phyloP scores from a whole-genome alignment of 1,284 basidiomycete genomes.

The Cutaneotrichosporon sp. region DNA sequence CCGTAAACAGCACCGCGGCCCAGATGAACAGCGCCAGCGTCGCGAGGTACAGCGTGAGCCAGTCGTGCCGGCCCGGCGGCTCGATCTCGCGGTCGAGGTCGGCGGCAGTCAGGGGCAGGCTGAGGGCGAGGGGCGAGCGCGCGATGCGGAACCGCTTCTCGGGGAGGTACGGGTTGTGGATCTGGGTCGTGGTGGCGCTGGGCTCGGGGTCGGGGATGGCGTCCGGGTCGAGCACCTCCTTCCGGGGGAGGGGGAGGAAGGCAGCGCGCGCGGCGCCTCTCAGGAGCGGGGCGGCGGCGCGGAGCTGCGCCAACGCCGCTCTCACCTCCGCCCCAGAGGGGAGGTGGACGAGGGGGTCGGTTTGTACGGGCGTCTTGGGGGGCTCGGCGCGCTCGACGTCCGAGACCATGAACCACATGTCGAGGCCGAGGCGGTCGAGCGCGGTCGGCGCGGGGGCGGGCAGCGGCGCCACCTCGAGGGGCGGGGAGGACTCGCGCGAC shows the following conservation, averaged over 20 bases:
- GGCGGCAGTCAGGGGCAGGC: background rate
- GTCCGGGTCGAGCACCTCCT: background rate
- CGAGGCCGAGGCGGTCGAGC: background rate
- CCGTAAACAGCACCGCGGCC: background rate
- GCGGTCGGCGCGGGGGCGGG: background rate
- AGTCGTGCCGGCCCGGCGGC: background rate
- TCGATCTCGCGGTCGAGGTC: background rate
- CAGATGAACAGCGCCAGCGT: background rate
- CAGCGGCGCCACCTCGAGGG: background rate
- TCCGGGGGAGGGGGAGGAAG: background rate
- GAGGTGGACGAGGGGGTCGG: background rate
- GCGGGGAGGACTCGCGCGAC: background rate
- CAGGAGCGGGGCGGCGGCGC: background rate
- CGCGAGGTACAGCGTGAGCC: background rate
- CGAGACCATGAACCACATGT: background rate
- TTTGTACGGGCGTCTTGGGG: background rate
- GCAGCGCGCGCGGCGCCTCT: background rate
- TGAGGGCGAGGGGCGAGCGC: background rate
- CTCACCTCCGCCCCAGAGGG: background rate
- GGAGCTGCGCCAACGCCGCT: background rate
- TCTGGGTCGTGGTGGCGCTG: background rate
- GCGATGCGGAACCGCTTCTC: background rate
- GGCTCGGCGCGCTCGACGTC: background rate
- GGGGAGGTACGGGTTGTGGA: background rate
- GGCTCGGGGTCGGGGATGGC: background rate